Base-by-base conservation (phyloP, 1,139 yeast species). In the Spencermartinsiella ligniputridi region DNA sequence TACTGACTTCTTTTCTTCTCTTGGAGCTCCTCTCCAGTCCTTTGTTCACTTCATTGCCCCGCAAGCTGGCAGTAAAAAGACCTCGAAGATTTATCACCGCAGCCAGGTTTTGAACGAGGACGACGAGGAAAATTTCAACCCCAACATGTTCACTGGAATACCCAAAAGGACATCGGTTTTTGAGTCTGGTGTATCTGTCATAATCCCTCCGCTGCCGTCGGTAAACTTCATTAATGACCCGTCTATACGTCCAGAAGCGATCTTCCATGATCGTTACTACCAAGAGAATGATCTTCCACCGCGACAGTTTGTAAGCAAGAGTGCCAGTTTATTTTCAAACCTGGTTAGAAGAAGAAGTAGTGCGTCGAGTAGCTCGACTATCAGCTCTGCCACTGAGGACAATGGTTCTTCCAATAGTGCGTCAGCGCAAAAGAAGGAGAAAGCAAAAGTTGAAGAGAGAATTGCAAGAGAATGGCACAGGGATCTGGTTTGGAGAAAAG, bases 381-480 rank as follows among this genome's bases (percentile, higher is more conserved):
- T 34, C 3, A 16, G 20, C 34, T 43, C 51, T 2, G 32, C 20
- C 13, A n/a, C 5, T n/a, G 32, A 27, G 5, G 32, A 27, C 8
- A 27, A 6, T 27, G 15, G 15, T 5, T 37, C 46, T 12, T 29
- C 46, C 6, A 34, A 17, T 13, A 40, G 37, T 27, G 38, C 22
- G 5, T 20, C 35, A 24, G 35, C 39, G 9, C 36, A 21, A 13
- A 46, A 44, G 29, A 38, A 47, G 33, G 66, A 63, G 25, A 64
- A 63, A 43, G 65, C 72, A 52, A 64, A 69, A 41, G 61, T 81
- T 5, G 97, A 92, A 60, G 97, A 92, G 54, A 74, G 76, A 44
- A 85, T 92, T 45, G 98, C 98, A 0, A 69, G 96, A 39, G 81
- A 80, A 46, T 92, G 95, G 82, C 98, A 94, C 62, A 74, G 77